phyloP scores from a whole-genome alignment of 2,329 filamentous ascomycete genomes.

The Colletotrichum nymphaeae region DNA sequence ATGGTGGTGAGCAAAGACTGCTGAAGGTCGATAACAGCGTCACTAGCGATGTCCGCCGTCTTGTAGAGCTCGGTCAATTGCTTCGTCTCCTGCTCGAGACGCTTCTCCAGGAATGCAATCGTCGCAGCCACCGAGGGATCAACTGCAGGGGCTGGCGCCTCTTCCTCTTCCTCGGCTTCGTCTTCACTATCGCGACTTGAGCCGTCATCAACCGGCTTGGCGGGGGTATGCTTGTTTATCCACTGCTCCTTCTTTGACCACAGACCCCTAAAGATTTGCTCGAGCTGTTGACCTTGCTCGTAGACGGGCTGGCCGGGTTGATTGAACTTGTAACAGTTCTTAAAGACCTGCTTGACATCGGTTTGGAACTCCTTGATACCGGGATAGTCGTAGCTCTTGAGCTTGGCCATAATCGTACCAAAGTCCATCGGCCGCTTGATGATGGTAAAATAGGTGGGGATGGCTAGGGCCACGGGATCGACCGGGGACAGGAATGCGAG shows the following conservation, averaged over 20 bases:
- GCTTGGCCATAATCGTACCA: conserved; percentile 80
- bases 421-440: conserved; percentile 99
- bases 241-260: conserved; percentile 85
- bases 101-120: conserved; percentile 64
- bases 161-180: conserved; percentile 79
- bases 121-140: conserved; percentile 45
- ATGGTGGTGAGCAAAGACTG: conserved; percentile 73
- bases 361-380: conserved; percentile 87
- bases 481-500: conserved; percentile 85
- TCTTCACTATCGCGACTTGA: conserved; percentile 77
- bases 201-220: conserved; percentile 64
- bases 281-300: conserved; percentile 75
- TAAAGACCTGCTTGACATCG: conserved; percentile 85
- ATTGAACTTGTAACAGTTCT: conserved; percentile 95
- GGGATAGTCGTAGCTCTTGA: conserved; percentile 82
- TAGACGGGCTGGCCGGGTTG: conserved; percentile 78
- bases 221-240: conserved; percentile 78
- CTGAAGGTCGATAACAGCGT: conserved; percentile 65
- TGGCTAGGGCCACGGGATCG: conserved; percentile 92
- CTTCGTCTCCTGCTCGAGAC: conserved; percentile 66
- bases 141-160: conserved; percentile 68
- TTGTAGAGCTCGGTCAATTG: conserved; percentile 67
- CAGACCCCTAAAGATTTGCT: conserved; percentile 79
- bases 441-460: conserved; percentile 91
- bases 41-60: conserved; percentile 60